These are phyloP conservation scores for Nakazawaea laoshanensis DNA, from an alignment of 805 yeast species.

Conservation along the genomic window DNA sequence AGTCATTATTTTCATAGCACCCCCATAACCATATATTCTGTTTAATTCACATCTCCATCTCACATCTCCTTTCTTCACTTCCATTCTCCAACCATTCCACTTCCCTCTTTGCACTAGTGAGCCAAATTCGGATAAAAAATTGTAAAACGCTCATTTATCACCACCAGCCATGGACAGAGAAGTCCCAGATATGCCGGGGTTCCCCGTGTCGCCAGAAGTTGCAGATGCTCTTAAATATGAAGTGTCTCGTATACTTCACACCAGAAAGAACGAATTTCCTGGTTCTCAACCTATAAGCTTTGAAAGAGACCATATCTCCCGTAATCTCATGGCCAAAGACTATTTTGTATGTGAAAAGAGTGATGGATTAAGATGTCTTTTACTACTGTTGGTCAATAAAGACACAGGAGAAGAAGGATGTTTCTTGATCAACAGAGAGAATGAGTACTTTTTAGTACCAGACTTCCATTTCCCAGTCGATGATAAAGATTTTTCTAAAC, in stretches of 20 bases:
- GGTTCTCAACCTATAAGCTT: conserved; percentile 97
- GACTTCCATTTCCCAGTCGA: conserved; percentile 74
- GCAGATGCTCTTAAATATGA: conserved; percentile 58
- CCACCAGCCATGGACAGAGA: conserved; percentile 25
- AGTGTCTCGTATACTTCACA: conserved; percentile 54
- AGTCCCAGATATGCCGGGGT: conserved; percentile 86
- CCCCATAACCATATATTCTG: too few relatives aligned
- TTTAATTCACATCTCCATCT: too few relatives aligned
- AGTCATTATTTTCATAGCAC: too few relatives aligned
- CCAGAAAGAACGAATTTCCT: conserved; percentile 57
- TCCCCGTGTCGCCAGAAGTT: conserved; percentile 62
- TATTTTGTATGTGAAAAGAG: conserved; percentile 94
- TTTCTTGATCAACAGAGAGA: conserved; percentile 81
- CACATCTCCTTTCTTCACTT: neutral
- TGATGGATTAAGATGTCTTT: conserved; percentile 83
- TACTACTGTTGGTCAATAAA: conserved; percentile 51
- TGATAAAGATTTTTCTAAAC: conserved; percentile 37
- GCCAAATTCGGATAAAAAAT: too few relatives aligned
- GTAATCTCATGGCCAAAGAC: conserved; percentile 58
- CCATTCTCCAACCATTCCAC: neutral
- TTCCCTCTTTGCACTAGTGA: too few relatives aligned
- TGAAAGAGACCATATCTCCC: conserved; percentile 59
- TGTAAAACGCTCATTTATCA: neutral
- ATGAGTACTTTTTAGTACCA: conserved; percentile 76
- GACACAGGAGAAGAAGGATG: conserved; percentile 80